Percentiles rank a stretch among this genome's conserved stretches.
Evolutionary conservation across 2,329 filamentous ascomycete genomes (phyloP).

Genomic region (Alternaria ventricosa): DNA sequence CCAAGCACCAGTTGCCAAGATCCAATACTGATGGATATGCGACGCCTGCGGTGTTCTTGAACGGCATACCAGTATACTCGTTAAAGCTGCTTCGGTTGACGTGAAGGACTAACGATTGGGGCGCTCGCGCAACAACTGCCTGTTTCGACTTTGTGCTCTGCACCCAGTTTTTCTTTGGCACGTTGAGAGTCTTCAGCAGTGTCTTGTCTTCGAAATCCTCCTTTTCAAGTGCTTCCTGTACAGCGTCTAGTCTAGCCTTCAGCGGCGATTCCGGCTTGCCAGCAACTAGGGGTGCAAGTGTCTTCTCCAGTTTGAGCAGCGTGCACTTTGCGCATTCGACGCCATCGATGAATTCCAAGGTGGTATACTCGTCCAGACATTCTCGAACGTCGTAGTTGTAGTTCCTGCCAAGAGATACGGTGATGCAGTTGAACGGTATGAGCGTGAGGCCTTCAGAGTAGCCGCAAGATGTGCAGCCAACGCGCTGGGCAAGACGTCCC

Average conservation of each 20-base stretch:
- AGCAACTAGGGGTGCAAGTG: conserved; percentile 27
- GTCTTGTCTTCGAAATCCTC: conserved; percentile 72
- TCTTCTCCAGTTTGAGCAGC: conserved; percentile 64
- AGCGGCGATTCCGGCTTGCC: conserved; percentile 52
- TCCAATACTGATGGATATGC: conserved; percentile 77
- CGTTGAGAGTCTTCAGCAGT: conserved; percentile 54
- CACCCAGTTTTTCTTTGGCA: conserved; percentile 68
- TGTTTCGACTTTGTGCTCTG: conserved; percentile 88
- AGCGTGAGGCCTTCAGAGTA: conserved; percentile 87
- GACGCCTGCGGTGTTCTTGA: conserved; percentile 83
- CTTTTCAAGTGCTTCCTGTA: conserved; percentile 75
- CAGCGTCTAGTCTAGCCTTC: conserved; percentile 64
- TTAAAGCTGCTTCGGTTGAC: conserved; percentile 93
- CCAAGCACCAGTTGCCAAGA: conserved; percentile 84
- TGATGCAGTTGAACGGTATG: conserved; percentile 93
- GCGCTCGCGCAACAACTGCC: conserved; percentile 81
- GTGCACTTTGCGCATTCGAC: conserved; percentile 95
- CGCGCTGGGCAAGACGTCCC: conserved; percentile 84
- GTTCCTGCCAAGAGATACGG: conserved; percentile 75
- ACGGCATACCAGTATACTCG: conserved; percentile 76
- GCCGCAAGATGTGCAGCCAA: conserved; percentile 84
- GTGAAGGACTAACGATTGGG: conserved; percentile 81
- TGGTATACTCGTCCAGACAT: conserved; percentile 82
- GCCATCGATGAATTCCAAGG: conserved; percentile 82
- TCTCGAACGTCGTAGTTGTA: conserved; percentile 73